Conservation (phyloP, 2,329 filamentous ascomycete species). For the Apiospora malaysiana region DNA sequence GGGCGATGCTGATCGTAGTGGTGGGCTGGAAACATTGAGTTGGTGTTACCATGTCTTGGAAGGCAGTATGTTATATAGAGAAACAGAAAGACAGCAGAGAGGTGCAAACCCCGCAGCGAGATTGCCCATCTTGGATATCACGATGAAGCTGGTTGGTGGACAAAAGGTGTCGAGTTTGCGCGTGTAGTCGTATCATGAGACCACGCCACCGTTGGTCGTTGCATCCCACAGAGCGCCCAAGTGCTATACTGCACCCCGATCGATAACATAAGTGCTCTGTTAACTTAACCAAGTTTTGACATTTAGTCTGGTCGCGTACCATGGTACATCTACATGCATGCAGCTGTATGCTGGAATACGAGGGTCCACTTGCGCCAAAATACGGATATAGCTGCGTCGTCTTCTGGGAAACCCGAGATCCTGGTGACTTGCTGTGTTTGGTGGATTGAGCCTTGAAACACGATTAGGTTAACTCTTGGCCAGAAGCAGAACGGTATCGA, state of each 20-base stretch:
- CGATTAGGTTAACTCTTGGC: neutral
- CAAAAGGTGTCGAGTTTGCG: neutral
- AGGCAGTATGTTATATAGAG: neutral
- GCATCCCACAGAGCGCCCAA: neutral
- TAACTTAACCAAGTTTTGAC: neutral
- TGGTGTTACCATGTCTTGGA: neutral
- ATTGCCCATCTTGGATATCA: neutral
- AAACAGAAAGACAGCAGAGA: neutral
- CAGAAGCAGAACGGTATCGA: neutral
- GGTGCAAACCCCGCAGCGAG: neutral
- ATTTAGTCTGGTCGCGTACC: neutral
- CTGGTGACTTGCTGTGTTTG: neutral
- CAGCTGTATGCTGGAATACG: neutral
- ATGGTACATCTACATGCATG: neutral
- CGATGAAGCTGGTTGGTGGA: constrained; percentile 15
- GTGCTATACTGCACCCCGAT: neutral
- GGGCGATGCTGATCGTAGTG: neutral
- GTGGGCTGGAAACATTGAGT: neutral
- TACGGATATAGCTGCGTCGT: neutral
- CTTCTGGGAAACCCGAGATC: neutral
- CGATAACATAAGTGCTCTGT: neutral
- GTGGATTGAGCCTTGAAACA: neutral
- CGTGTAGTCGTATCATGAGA: neutral
- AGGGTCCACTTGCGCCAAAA: neutral
- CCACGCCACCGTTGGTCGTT: neutral